phyloP scores from a whole-genome alignment of 2,329 filamentous ascomycete species.

The Grosmannia clavigera region DNA sequence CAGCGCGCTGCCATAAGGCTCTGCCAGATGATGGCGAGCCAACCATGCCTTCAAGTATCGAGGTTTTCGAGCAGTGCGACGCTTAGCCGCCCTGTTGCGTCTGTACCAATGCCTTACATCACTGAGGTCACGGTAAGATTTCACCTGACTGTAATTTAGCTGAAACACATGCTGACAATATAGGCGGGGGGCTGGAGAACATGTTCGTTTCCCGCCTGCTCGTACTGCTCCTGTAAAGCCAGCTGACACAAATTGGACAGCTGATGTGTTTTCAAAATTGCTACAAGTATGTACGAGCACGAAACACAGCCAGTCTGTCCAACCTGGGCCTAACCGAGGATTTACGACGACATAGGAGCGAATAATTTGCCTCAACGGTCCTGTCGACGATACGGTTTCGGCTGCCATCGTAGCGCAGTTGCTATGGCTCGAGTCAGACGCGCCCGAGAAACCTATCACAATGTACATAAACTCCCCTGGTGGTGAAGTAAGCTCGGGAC shows the following conservation, averaged over 20 bases:
- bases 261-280: constrained; percentile 73
- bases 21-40: constrained; percentile 21
- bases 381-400: constrained; percentile 79
- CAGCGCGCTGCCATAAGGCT: constrained; percentile 22
- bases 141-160: not conserved
- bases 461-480: constrained; percentile 98
- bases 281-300: constrained; percentile 43
- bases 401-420: constrained; percentile 94
- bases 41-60: constrained; percentile 28
- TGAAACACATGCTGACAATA: constrained; percentile 18
- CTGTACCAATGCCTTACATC: constrained; percentile 48
- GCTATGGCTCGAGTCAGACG: constrained; percentile 94
- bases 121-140: constrained; percentile 37
- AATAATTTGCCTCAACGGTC: constrained; percentile 85
- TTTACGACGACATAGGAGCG: constrained; percentile 49
- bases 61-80: constrained; percentile 18
- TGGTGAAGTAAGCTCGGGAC: constrained; percentile 75
- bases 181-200: constrained; percentile 67
- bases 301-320: not conserved
- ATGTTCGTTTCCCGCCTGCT: constrained; percentile 38
- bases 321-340: not conserved
- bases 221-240: constrained; percentile 11
- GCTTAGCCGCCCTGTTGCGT: constrained; percentile 15
- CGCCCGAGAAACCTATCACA: constrained; percentile 85
- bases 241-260: constrained; percentile 24